Conservation (phyloP, 441 rosid species). For the Mallotus japonicus region DNA sequence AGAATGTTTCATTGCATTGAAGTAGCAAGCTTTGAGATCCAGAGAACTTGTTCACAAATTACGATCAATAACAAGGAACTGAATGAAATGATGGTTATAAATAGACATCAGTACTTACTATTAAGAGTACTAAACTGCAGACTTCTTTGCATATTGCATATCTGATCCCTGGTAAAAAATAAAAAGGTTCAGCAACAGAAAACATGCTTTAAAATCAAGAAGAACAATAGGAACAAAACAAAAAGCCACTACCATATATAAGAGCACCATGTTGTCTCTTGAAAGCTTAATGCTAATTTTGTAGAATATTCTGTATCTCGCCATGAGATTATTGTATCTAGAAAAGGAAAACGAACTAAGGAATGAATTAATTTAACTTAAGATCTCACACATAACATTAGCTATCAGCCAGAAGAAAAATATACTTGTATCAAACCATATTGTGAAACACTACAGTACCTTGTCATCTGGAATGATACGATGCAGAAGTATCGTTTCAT, state of each 20-base stretch:
- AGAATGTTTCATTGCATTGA: neutral
- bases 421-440: neutral
- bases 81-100: neutral
- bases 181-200: constrained; percentile 20
- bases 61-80: neutral
- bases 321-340: constrained; percentile 98
- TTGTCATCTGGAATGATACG: constrained; percentile 84
- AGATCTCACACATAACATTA: neutral
- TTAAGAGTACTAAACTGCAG: constrained; percentile 76
- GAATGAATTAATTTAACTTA: constrained; percentile 17
- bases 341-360: constrained; percentile 21
- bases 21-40: neutral
- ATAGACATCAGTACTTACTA: constrained; percentile 52
- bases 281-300: constrained; percentile 97
- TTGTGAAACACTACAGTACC: constrained; percentile 43
- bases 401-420: neutral
- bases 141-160: constrained; percentile 78
- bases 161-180: constrained; percentile 69
- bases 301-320: constrained; percentile 86
- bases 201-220: constrained; percentile 10
- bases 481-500: constrained; percentile 83
- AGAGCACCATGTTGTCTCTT: constrained; percentile 93
- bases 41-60: neutral
- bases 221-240: constrained; percentile 12
- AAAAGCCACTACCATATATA: constrained; percentile 68